phyloP scores from a whole-genome alignment of 495 filamentous ascomycete genomes.

The Cercophora sp. region DNA sequence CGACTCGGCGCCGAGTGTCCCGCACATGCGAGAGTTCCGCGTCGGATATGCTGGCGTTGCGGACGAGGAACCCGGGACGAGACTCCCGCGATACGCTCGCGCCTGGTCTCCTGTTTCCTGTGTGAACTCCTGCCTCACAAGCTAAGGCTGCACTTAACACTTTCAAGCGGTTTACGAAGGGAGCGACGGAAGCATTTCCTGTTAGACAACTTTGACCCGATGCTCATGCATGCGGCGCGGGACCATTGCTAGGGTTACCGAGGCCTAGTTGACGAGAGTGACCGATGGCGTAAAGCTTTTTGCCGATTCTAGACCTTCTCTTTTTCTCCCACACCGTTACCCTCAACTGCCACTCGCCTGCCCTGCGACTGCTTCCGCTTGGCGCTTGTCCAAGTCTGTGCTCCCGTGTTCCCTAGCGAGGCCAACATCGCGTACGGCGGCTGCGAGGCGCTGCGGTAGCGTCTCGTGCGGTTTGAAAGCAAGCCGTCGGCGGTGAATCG shows the following conservation, averaged over 20 bases:
- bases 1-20: neutral
- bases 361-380: constrained; percentile 8
- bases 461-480: constrained; percentile 7
- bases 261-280: constrained; percentile 4
- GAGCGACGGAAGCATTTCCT: too few species aligned
- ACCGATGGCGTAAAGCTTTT: too few species aligned
- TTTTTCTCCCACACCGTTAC: constrained; percentile 9
- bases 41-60: too few species aligned
- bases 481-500: constrained; percentile 4
- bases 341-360: constrained; percentile 11
- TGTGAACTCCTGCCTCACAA: too few species aligned
- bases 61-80: too few species aligned
- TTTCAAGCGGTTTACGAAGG: too few species aligned
- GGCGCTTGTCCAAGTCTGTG: constrained; percentile 1
- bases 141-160: too few species aligned
- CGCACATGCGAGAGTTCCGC: too few species aligned
- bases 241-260: neutral
- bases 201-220: too few species aligned
- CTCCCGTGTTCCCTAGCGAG: neutral
- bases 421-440: neutral
- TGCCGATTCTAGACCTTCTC: neutral
- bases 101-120: too few species aligned
- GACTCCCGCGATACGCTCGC: too few species aligned
- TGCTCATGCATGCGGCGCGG: neutral
- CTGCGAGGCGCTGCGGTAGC: constrained; percentile 1